Evolutionary conservation across 2,329 filamentous ascomycete genomes (phyloP), one percentile per base, ranked within the genome.

Genomic region (Penicillium polonicum): DNA sequence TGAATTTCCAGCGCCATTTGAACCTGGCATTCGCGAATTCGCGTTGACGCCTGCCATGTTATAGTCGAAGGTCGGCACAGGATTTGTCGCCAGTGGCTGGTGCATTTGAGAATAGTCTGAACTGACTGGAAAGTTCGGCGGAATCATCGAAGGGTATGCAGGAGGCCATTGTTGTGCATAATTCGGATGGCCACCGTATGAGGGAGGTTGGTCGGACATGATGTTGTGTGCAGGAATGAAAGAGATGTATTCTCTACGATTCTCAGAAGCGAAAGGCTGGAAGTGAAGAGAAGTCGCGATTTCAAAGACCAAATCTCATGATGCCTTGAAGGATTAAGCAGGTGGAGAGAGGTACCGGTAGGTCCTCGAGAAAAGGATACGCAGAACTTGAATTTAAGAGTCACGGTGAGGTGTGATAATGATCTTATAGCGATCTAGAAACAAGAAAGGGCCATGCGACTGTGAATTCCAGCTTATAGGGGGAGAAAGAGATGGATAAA

Each of bases 201-300:
- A 69, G 39, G 79, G 76, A 44, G 74, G 74, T 70, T 82, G 80
- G 58, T 79, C 75, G 49, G 79, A 78, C 80, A 82, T 82, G 49
- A 57, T 39, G 36, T 31, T 33, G 41, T 42, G 31, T 27, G 27
- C 17, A 44, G 19, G 27, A 21, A 49, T 45, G 35, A n/a, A 48
- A 23, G 35, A 39, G 13, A 41, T 19, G 4, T 27, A 29, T 43
- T 55, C 35, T 49, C 27, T 48, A 39, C 19, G 33, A n/a, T 8
- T 25, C n/a, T 31, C 15, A 41, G 25, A 9, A 48, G 35, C 4
- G 15, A 42, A 15, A 12, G 5, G 27, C 9, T 49, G 33, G 19
- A 19, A 12, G 42, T 33, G 12, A 42, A 33, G 21, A 54, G 38
- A 44, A 39, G 43, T 36, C 17, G 25, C 21, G 33, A 48, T n/a